These are phyloP conservation scores for Hydnum rufescens DNA, from an alignment of 768 basidiomycete genomes.

Conservation along the genomic window DNA sequence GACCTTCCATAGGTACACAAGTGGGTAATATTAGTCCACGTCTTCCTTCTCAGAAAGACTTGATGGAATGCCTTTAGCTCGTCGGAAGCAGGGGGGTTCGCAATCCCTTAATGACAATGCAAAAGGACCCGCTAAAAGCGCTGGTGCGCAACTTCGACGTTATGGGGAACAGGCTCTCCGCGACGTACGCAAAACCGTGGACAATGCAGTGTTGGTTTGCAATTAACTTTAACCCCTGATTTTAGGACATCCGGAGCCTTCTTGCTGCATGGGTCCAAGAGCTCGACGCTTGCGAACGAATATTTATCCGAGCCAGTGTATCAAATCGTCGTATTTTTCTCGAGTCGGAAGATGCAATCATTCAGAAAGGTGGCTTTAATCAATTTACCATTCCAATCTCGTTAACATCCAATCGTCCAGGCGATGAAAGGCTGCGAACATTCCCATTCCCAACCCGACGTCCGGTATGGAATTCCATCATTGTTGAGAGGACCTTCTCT, in stretches of 20 bases:
- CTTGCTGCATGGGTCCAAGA: slow-evolving; percentile 77
- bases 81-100: slow-evolving; percentile 91
- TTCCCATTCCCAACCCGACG: slow-evolving; percentile 95
- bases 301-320: slow-evolving; percentile 80
- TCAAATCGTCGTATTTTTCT: slow-evolving; percentile 78
- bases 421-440: slow-evolving; percentile 61
- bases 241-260: slow-evolving; percentile 71
- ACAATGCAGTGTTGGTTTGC: background rate
- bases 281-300: slow-evolving; percentile 63
- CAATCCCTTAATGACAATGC: slow-evolving; percentile 84
- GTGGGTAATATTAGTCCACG: slow-evolving; percentile 27
- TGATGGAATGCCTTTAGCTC: slow-evolving; percentile 31
- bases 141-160: slow-evolving; percentile 79
- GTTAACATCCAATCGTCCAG: slow-evolving; percentile 14
- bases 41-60: background rate
- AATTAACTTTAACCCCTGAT: slow-evolving; percentile 4
- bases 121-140: slow-evolving; percentile 83
- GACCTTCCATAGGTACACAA: slow-evolving; percentile 97
- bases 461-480: slow-evolving; percentile 40
- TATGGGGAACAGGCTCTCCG: slow-evolving; percentile 88
- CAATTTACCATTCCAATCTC: background rate
- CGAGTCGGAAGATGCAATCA: slow-evolving; percentile 64
- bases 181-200: slow-evolving; percentile 37
- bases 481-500: background rate
- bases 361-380: slow-evolving; percentile 38